Evolutionary conservation across 805 yeast species (phyloP), one percentile per base, ranked within the genome.

Genomic region (Zygotorulaspora florentina): DNA sequence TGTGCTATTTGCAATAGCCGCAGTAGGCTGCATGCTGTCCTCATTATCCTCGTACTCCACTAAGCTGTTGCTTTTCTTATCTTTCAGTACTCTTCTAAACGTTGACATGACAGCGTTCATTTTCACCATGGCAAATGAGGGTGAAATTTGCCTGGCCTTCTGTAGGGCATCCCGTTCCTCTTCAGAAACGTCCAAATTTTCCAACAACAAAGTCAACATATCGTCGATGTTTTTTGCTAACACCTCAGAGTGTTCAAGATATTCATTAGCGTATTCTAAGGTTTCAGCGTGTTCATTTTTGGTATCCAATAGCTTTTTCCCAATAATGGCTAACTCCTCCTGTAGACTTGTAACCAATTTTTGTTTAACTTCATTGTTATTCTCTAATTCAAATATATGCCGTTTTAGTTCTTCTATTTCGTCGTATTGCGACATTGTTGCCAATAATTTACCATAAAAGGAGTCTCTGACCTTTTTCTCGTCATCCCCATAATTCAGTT

Each of bases 211-310:
- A 8, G 30, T 42, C 33, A 61, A 37, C 35, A 62, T 43, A 2
- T 54, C 50, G 43, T 61, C 61, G 16, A 59, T 49, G 20, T 48
- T 49, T 20, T 48, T 46, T 2, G 62, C 52, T 25, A 61, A 50
- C 10, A 45, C 38, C 20, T 63, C 67, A 3, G 58, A 49, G 39
- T 59, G 57, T 37, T 61, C 57, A 12, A 63, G 43, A 40, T 59
- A 56, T 35, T 63, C 65, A 28, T 63, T 63, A 2, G 60, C 58
- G 35, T 59, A 57, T 8, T 57, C 57, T 29, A 62, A 50, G 25
- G 63, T 62, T 25, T 50, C 49, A 4, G 52, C 49, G 45, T 59
- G 56, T 40, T 62, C 67, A 13, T 48, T 41, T 39, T 61, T 58
- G 0, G 59, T 54, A 3, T 57, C 23, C 1, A 52, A 42, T 23